Base-by-base conservation (phyloP, 495 filamentous ascomycete genomes). In the Aspergillus leporis region DNA sequence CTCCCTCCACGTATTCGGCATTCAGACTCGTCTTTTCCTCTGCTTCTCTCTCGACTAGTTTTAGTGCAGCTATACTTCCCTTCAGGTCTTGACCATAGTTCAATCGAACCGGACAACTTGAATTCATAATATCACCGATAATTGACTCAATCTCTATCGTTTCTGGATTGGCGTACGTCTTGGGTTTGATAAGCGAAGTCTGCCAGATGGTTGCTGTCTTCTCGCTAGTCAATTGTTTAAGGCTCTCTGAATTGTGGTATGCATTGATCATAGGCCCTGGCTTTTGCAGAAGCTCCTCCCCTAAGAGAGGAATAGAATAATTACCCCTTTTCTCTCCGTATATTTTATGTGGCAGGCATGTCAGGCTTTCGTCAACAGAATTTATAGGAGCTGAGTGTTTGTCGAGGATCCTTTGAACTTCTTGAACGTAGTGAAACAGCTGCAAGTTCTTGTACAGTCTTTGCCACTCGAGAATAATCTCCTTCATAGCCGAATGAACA, bases 391-490 rank as follows among this genome's bases (percentile, higher is more conserved):
- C 36, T 21, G 22, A 59, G 22, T 63, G 61, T 3, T 23, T 40
- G 51, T 58, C 51, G 3, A 71, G n/a, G n/a, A n/a, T n/a, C n/a
- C n/a, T n/a, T n/a, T n/a, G 38, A 32, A 72, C 58, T 10, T 28
- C 51, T 55, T 68, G 60, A 5, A 70, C 55, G 9, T 65, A 19
- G 10, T 64, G 22, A 1, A 68, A 71, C 1, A 86, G 61, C 49
- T 78, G 69, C 10, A 69, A 47, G 53, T 86, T 86, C 14, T 70
- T 64, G 30, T 67, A 74, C 31, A 79, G 58, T 0, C 80, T 74
- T 31, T 61, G 38, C 83, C 83, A 86, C 55, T 85, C 81, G 2
- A 73, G 69, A 9, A 56, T 34, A 19, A 85, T 62, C 2, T 55
- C 60, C 4, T 77, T 61, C n/a, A 82, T 21, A 0, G 79, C 77